Conservation (phyloP, 2,329 filamentous ascomycete genomes). For the Aquanectria penicillioides region DNA sequence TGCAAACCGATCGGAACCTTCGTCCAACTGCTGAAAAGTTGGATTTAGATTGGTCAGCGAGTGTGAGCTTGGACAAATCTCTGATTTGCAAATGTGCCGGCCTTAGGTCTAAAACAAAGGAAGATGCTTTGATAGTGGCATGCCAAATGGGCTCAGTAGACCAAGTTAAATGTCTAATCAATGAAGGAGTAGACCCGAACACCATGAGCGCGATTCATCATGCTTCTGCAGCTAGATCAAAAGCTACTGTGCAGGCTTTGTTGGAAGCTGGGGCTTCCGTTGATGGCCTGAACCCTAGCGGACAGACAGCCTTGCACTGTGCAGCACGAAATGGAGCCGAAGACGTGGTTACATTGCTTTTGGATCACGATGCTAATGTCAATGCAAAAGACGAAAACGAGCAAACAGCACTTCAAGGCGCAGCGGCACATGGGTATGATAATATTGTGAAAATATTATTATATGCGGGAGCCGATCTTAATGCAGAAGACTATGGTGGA, state of each 20-base stretch:
- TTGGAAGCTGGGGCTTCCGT: neutral
- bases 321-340: neutral
- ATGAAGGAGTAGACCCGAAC: neutral
- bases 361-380: constrained; percentile 1
- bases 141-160: neutral
- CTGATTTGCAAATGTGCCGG: neutral
- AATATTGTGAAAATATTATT: neutral
- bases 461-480: neutral
- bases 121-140: neutral
- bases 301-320: neutral
- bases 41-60: neutral
- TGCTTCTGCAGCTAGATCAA: neutral
- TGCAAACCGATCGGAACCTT: neutral
- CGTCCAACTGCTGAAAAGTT: neutral
- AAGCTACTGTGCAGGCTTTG: neutral
- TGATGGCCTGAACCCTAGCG: neutral
- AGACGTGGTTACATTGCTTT: neutral
- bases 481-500: neutral
- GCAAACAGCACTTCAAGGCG: neutral
- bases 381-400: neutral
- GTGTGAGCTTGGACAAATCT: neutral
- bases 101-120: neutral
- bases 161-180: neutral
- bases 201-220: neutral
- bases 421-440: neutral